A percentile compares a stretch with the other conserved stretches of the same genome.
Evolutionary conservation across 163 green algal species (phyloP).

Genomic region (Chlamydomonas reinhardtii): DNA sequence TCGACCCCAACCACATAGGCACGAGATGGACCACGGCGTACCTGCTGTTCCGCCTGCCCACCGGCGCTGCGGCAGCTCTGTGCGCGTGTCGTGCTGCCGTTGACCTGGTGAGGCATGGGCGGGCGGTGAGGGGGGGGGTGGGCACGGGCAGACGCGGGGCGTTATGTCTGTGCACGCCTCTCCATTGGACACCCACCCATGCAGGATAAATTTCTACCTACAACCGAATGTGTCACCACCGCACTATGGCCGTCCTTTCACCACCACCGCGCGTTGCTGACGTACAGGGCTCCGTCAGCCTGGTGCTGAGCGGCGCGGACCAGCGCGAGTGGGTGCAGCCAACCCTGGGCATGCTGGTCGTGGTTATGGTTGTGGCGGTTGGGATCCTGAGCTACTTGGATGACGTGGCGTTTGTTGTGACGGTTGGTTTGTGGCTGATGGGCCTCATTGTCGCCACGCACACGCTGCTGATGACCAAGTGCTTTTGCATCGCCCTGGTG

Average conservation of each 20-base stretch:
- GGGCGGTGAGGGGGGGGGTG: too few species aligned
- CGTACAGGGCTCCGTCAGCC: background rate
- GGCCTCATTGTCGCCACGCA: slow-evolving; percentile 23
- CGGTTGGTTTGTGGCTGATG: slow-evolving; percentile 14
- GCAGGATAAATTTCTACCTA: too few species aligned
- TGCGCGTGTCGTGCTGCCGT: background rate
- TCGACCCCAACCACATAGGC: background rate
- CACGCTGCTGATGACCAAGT: slow-evolving; percentile 35
- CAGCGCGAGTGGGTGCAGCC: background rate
- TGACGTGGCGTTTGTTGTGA: slow-evolving; percentile 19
- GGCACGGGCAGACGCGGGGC: too few species aligned
- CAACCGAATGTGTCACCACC: too few species aligned
- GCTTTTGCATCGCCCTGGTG: slow-evolving; percentile 20
- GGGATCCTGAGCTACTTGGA: slow-evolving; percentile 13
- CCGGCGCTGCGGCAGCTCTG: slow-evolving; percentile 1
- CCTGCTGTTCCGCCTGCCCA: slow-evolving; percentile 36
- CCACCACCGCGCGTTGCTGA: too few species aligned
- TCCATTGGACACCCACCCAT: too few species aligned
- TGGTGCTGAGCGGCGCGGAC: background rate
- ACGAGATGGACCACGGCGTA: slow-evolving; percentile 21
- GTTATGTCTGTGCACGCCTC: too few species aligned
- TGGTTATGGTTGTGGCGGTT: slow-evolving; percentile 7
- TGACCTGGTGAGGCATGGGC: background rate
- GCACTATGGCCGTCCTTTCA: too few species aligned
- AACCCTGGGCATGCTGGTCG: slow-evolving; percentile 14